A percentile compares a stretch with the other conserved stretches of the same genome.
Conservation (phyloP, 257 asterid genomes). For the Coffea canephora region DNA sequence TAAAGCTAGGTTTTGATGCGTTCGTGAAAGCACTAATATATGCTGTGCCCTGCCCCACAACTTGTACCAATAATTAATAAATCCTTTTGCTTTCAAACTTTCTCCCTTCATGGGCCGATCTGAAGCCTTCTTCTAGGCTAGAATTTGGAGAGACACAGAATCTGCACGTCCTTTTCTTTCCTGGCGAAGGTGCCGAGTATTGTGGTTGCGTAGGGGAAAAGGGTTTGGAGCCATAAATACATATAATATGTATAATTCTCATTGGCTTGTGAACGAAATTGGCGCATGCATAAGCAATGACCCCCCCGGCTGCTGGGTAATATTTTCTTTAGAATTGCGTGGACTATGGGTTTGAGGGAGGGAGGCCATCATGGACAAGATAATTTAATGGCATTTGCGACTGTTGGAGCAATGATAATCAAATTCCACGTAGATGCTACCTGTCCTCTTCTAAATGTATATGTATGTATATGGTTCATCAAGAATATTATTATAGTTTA, state of each 20-base stretch:
- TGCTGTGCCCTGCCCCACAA: not conserved
- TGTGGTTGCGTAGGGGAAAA: slow-evolving; percentile 13
- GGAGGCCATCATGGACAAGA: not conserved
- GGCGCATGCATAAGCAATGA: not conserved
- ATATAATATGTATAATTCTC: not conserved
- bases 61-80: not conserved
- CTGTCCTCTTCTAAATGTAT: not conserved
- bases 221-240: not conserved
- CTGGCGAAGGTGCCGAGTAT: not conserved
- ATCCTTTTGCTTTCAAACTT: not conserved
- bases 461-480: not conserved
- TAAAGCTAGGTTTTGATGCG: not conserved
- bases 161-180: slow-evolving; percentile 6
- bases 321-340: not conserved
- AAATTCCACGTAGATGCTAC: not conserved
- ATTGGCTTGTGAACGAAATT: not conserved
- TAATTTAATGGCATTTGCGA: not conserved
- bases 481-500: not conserved
- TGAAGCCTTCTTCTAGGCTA: not conserved
- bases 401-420: not conserved
- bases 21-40: not conserved
- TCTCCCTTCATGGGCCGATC: not conserved
- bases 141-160: not conserved
- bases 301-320: not conserved
- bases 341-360: not conserved